Base-by-base conservation (phyloP, 768 basidiomycete genomes). In the Rhizopogon salebrosus region DNA sequence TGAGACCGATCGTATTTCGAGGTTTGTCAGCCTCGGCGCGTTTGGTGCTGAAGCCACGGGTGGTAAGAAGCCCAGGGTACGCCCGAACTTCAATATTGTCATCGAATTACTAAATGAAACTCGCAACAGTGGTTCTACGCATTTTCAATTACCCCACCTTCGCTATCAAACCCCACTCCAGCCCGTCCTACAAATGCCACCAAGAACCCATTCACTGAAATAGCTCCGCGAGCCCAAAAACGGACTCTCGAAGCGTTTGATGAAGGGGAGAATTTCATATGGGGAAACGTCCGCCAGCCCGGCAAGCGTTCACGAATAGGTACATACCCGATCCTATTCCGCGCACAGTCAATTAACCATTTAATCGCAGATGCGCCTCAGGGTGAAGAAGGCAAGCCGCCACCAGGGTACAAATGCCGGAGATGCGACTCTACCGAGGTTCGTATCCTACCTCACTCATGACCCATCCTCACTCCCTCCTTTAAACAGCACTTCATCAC, bases 51-150 rank as follows among this genome's bases (percentile, higher is more conserved):
- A 73, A 52, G 79, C 74, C 53, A 64, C 76, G 9, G 62, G 73
- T 1, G 69, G 75, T 7, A 95, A 92, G 73, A 95, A 94, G 68
- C 89, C 88, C 61, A 78, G 95, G 60, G 95, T 95, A 59, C 42
- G 85, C 75, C 10, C 4, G 46, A 46, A 23, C 31, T 23, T 34
- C 14, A 3, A 8, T 34, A 7, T 22, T 34, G 45, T 16, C 14
- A 20, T 23, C 31, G 16, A 34, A 16, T 31, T 5, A 31, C 20
- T 31, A 14, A 46, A 31, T 16, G 14, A 22, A 22, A 46, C 10
- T 9, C 13, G 10, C 18, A 42, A 51, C 59, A 98, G 95, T 98
- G 92, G 88, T 98, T 97, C 72, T 99, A 99, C 70, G 97, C 97
- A 2, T 98, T 98, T 69, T 85, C 82, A 23, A 89, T 99, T 48